Base-by-base conservation (phyloP, 495 filamentous ascomycete species). In the Staphylotrichum tortipilum region DNA sequence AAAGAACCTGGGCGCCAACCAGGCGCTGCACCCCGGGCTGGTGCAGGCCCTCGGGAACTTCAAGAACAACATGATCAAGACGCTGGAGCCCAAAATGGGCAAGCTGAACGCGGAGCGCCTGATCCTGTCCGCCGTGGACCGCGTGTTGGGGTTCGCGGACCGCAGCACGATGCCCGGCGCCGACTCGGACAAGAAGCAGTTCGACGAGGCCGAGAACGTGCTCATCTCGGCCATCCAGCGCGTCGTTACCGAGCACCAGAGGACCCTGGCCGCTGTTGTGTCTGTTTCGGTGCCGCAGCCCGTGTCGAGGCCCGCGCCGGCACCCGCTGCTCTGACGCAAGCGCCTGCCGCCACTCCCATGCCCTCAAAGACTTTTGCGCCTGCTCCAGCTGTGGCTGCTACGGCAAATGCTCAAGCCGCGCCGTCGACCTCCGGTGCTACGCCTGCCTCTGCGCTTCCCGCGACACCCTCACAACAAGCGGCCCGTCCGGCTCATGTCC, bases 81-180 rank as follows among this genome's bases (percentile, higher is more conserved):
- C 52, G 1, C 42, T 69, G 35, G 49, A 58, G 31, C 33, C 49
- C 0, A 61, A 54, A 18, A 53, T 68, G 36, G 59, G 57, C 9
- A 35, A 37, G 33, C 47, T 52, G 17, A 60, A 63, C 39, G 47
- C 63, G 7, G 65, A 68, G 48, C 56, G 52, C 39, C 37, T 69
- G 54, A 52, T 68, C 4, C 36, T 69, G 26, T 68, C 65, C 7
- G 65, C 66, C 7, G 56, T 68, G n/a, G 59, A 66, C 26, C 63
- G 65, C 2, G 63, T 62, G n/a, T 50, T 69, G 17, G 66, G 66
- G 12, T 62, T 69, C 30, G 34, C 54, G 1, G 61, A 69, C 29
- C 47, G 53, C 22, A 68, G 58, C 43, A 62, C 51, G 5, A 59
- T 60, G 52, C 50, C 52, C 14, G 59, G 50, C 17, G 47, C 44